Conservation (phyloP, 192 early-diverging fungal genomes). For the Funneliformis geosporum region DNA sequence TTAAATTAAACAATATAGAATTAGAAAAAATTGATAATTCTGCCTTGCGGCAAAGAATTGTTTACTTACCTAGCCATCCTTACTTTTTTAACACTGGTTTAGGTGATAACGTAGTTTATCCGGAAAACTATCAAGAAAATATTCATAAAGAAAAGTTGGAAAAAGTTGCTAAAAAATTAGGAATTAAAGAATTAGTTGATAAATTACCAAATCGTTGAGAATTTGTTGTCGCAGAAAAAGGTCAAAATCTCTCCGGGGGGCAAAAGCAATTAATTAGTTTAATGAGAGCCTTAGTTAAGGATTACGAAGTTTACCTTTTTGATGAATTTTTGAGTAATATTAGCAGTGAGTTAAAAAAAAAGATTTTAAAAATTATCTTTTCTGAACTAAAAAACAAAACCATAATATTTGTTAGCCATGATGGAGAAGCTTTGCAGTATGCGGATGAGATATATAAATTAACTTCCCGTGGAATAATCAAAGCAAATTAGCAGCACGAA, state of each 20-base stretch:
- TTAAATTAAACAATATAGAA: too few relatives aligned
- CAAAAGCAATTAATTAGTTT: slow-evolving; percentile 86
- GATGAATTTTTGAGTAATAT: slow-evolving; percentile 90
- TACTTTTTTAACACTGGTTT: too few relatives aligned
- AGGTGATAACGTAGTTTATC: too few relatives aligned
- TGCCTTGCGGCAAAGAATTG: too few relatives aligned
- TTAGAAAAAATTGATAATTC: too few relatives aligned
- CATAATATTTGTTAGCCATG: neutral
- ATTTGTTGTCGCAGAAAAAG: slow-evolving; percentile 59
- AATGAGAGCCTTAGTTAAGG: slow-evolving; percentile 75
- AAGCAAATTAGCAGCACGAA: neutral
- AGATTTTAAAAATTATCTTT: slow-evolving; percentile 6
- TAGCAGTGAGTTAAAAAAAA: neutral
- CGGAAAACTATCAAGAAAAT: too few relatives aligned
- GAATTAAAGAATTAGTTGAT: neutral
- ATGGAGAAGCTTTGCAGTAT: neutral
- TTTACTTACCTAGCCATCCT: too few relatives aligned
- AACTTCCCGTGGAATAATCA: neutral
- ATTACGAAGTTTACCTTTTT: slow-evolving; percentile 76
- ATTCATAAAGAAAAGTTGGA: too few relatives aligned
- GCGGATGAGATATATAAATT: slow-evolving; percentile 3
- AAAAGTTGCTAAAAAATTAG: too few relatives aligned
- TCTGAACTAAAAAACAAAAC: neutral
- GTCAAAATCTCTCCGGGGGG: slow-evolving; percentile 70
- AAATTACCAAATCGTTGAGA: neutral